Conservation (phyloP, 2,329 filamentous ascomycete genomes). For the Aspergillus arachidicola region DNA sequence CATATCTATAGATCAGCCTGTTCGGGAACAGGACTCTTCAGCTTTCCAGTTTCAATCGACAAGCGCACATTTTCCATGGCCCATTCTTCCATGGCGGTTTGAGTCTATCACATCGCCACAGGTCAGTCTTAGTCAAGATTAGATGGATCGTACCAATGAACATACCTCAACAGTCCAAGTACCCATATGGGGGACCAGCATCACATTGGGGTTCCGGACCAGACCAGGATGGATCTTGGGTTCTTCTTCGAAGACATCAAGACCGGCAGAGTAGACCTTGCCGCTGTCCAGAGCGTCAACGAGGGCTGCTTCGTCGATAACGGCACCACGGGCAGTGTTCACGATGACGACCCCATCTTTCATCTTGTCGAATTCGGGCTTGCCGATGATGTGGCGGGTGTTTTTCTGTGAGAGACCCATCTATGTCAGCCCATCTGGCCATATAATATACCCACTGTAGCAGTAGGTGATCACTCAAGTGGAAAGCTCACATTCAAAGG, state of each 20-base stretch:
- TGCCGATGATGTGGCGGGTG: slow-evolving; percentile 76
- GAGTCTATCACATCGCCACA: slow-evolving; percentile 43
- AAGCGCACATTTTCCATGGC: slow-evolving; percentile 69
- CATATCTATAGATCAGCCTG: slow-evolving; percentile 54
- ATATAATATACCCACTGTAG: not conserved
- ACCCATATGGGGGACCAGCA: slow-evolving; percentile 83
- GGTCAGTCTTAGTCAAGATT: not conserved
- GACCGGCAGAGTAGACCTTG: slow-evolving; percentile 69
- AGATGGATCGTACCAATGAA: not conserved
- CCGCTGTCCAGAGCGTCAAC: slow-evolving; percentile 72
- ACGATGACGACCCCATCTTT: slow-evolving; percentile 76
- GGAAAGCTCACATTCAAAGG: slow-evolving; percentile 71
- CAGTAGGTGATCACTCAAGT: not conserved
- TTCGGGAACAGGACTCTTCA: slow-evolving; percentile 73
- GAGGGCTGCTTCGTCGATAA: slow-evolving; percentile 80
- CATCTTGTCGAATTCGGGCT: slow-evolving; percentile 72
- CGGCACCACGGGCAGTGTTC: slow-evolving; percentile 80
- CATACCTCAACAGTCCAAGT: slow-evolving; percentile 71
- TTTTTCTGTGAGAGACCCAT: slow-evolving; percentile 47
- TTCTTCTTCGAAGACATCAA: slow-evolving; percentile 84
- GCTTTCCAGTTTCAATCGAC: slow-evolving; percentile 62
- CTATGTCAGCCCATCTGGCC: not conserved
- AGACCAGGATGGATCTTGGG: slow-evolving; percentile 74
- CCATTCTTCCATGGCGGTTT: slow-evolving; percentile 71
- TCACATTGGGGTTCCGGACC: slow-evolving; percentile 68